A percentile compares a stretch with the other conserved stretches of the same genome.
phyloP scores from a whole-genome alignment of 495 filamentous ascomycete species.

The Xylaria flabelliformis region DNA sequence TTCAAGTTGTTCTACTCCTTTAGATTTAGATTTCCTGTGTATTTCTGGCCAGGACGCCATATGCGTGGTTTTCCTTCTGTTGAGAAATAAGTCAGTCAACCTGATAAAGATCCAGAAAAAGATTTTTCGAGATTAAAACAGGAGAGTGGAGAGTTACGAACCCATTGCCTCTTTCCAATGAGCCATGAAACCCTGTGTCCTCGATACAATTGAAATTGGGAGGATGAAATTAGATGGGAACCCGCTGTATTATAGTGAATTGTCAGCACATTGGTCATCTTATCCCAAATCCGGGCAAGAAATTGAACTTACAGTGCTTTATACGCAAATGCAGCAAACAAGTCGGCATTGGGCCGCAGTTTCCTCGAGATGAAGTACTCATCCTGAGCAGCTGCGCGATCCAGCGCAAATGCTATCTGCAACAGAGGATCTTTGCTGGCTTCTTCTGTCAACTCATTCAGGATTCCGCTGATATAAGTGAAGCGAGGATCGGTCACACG shows the following conservation, averaged over 20 bases:
- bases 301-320: constrained; percentile 50
- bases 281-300: background rate
- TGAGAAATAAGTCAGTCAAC: background rate
- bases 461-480: constrained; percentile 53
- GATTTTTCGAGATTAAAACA: background rate
- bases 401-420: constrained; percentile 58
- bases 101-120: background rate
- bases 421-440: constrained; percentile 51
- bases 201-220: constrained; percentile 38
- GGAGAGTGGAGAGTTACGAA: constrained; percentile 23
- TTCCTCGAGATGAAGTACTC: constrained; percentile 57
- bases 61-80: constrained; percentile 22
- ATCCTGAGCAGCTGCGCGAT: constrained; percentile 55
- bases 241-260: constrained; percentile 29
- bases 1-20: constrained; percentile 9
- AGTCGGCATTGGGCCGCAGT: constrained; percentile 63
- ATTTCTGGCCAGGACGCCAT: constrained; percentile 24
- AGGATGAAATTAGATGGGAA: constrained; percentile 39
- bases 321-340: constrained; percentile 65
- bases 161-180: constrained; percentile 45
- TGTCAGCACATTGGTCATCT: constrained; percentile 9
- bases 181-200: constrained; percentile 39
- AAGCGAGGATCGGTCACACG: constrained; percentile 60
- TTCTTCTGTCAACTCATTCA: constrained; percentile 49
- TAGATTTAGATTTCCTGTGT: constrained; percentile 19